Evolutionary conservation across 108 stramenopile species (phyloP), one percentile per base, ranked within the genome.

Genomic region (Nitzschia palea): DNA sequence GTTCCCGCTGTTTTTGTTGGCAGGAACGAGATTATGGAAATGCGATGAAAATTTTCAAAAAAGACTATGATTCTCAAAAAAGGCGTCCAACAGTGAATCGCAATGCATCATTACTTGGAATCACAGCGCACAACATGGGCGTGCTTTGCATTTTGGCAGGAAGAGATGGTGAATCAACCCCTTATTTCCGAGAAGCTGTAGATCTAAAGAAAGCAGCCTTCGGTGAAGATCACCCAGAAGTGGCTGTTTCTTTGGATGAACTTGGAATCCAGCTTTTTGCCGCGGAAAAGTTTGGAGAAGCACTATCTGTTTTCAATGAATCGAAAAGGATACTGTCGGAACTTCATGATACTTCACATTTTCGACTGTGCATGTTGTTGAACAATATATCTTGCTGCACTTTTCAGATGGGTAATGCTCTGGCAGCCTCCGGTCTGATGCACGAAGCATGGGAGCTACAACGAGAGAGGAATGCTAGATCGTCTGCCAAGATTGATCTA

Each of bases 201-300:
- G 32, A 48, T 8, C 32, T 71, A 22, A 80, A 80, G 65, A 29
- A 54, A 53, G 20, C 43, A 18, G 73, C 79, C 3, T 80, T 75
- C 35, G 79, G 79, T 29, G 5, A 32, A 20, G 65, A 71, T 34
- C 62, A 75, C 43, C 68, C 69, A 6, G 59, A 75, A 45, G 74
- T 80, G 4, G 74, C 69, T 6, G 33, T 55, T 2, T 55, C 67
- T 1, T 56, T 67, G 20, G 64, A 80, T 44, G 79, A 80, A 44
- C 32, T 80, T 30, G 79, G 79, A 25, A 74, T 80, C 50, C 79
- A 80, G 65, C 33, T 71, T 3, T 80, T 74, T 61, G 74, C 79
- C 14, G 9, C 28, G 1, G 55, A 61, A 30, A 27, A 60, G 47
- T 75, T 71, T 36, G 70, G 36, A 23, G 65, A 65, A 47, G 73